These are phyloP conservation scores for Pisolithus sp. DNA, from an alignment of 768 basidiomycete genomes.

Conservation along the genomic window DNA sequence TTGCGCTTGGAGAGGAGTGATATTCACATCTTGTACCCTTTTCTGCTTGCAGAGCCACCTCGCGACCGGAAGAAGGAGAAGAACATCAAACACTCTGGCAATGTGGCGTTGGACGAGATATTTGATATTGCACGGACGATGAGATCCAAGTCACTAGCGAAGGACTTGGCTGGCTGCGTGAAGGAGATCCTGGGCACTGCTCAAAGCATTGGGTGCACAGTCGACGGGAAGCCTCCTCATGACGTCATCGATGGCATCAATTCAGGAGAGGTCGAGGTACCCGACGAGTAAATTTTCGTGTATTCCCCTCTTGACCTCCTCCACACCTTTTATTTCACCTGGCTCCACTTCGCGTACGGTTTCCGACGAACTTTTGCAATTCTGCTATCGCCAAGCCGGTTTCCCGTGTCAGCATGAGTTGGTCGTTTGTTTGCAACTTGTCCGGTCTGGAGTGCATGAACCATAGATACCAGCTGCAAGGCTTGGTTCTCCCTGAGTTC, in stretches of 20 bases:
- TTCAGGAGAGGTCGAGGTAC: conserved; percentile 79
- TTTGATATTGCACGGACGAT: conserved; percentile 94
- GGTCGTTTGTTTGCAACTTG: no score
- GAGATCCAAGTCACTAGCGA: conserved; percentile 90
- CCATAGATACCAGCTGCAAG: no score
- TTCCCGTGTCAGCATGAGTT: no score
- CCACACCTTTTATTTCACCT: conserved; percentile 1
- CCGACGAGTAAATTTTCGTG: conserved; percentile 58
- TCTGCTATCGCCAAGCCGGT: no score
- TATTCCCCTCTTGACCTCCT: conserved; percentile 14
- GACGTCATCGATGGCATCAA: conserved; percentile 87
- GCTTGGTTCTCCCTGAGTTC: no score
- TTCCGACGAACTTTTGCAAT: no score
- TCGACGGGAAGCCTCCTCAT: conserved; percentile 90
- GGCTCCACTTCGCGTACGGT: background rate
- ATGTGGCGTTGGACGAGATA: conserved; percentile 90
- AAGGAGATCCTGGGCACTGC: conserved; percentile 99
- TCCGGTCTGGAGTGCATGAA: no score
- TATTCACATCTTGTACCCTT: background rate
- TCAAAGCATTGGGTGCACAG: conserved; percentile 93
- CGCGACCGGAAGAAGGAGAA: conserved; percentile 99
- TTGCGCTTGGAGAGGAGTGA: background rate
- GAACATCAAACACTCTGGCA: conserved; percentile 98
- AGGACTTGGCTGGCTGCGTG: conserved; percentile 79
- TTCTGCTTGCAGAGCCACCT: conserved; percentile 69